A percentile compares a stretch with the other conserved stretches of the same genome.
phyloP scores from a whole-genome alignment of 371 early-diverging fungal species.

The Mucor sp. region DNA sequence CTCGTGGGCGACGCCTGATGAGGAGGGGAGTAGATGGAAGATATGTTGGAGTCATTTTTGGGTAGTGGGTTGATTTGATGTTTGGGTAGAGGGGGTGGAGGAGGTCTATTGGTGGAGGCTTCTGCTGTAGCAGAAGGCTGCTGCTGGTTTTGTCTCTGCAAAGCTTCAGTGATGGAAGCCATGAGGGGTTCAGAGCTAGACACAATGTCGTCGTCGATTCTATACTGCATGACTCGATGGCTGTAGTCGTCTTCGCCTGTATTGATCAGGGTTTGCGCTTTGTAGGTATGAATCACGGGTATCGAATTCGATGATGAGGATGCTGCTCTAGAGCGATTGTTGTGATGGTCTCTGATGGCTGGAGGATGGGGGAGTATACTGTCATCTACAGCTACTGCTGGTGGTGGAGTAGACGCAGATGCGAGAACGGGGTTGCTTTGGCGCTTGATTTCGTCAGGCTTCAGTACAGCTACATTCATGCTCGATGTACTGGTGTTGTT shows the following conservation, averaged over 20 bases:
- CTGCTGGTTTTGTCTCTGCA: background rate
- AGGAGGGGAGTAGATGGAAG: constrained; percentile 15
- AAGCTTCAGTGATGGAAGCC: background rate
- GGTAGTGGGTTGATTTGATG: background rate
- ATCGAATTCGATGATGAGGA: background rate
- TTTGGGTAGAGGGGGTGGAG: constrained; percentile 16
- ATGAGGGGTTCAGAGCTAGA: constrained; percentile 8
- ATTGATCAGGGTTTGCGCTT: background rate
- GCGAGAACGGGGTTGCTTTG: background rate
- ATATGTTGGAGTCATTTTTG: background rate
- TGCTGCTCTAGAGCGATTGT: background rate
- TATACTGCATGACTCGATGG: background rate
- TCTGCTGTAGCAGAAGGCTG: background rate
- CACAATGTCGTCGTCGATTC: constrained; percentile 9
- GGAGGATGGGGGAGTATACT: background rate
- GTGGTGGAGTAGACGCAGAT: background rate
- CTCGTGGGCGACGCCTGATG: constrained; percentile 11
- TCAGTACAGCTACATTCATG: background rate
- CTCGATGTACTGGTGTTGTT: background rate
- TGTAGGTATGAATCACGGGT: background rate
- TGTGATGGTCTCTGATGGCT: background rate
- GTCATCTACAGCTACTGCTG: background rate
- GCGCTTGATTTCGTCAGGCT: constrained; percentile 9
- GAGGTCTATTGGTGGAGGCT: background rate
- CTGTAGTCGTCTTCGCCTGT: background rate